These are phyloP conservation scores for Nemania diffusa DNA, from an alignment of 2,329 filamentous ascomycete genomes.

Conservation along the genomic window DNA sequence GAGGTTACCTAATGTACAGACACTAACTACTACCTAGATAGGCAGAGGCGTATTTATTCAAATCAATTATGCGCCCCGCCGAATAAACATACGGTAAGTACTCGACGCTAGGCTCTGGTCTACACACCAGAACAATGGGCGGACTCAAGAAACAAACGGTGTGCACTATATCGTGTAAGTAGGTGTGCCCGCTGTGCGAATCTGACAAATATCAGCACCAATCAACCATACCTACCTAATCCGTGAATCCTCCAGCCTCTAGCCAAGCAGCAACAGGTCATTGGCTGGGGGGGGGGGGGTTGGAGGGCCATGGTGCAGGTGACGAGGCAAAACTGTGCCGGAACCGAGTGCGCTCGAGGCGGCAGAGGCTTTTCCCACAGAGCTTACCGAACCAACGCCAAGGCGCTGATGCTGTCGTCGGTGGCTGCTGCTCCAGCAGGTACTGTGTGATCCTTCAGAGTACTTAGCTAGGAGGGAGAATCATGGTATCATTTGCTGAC, in stretches of 20 bases:
- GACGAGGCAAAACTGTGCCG: neutral
- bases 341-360: slow-evolving; percentile 1
- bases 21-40: neutral
- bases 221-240: neutral
- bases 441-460: neutral
- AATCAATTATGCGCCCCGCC: neutral
- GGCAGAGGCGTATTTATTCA: neutral
- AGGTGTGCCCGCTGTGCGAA: neutral
- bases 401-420: slow-evolving; percentile 14
- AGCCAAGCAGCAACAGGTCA: neutral
- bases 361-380: slow-evolving; percentile 10
- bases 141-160: slow-evolving; percentile 5
- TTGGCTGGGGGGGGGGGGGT: neutral
- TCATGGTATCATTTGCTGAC: too few relatives aligned
- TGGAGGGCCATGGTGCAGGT: too few relatives aligned
- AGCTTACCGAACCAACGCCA: slow-evolving; percentile 10
- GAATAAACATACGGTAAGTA: neutral
- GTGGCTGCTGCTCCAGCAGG: neutral
- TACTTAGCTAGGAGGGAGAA: too few relatives aligned
- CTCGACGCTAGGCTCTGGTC: neutral
- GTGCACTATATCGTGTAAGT: too few relatives aligned
- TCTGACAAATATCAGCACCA: slow-evolving; percentile 16
- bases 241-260: neutral
- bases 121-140: too few relatives aligned
- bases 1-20: too few relatives aligned